Evolutionary conservation across 352 stramenopile species (phyloP).

Genomic region (Globisporangium recalcitrans): DNA sequence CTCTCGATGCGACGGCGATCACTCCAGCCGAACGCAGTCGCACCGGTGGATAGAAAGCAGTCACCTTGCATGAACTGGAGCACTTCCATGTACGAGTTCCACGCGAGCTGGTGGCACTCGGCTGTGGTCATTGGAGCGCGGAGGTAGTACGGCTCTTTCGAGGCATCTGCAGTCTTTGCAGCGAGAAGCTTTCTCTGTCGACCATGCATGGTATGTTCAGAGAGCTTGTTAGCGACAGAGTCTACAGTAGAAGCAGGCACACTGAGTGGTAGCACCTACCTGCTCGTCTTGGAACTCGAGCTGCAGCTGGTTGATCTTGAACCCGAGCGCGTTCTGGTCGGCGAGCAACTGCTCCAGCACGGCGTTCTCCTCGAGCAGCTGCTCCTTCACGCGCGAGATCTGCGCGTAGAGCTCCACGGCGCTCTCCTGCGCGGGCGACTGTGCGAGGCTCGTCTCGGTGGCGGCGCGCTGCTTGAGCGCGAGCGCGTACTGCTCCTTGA

Average conservation of each 20-base stretch:
- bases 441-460: not conserved
- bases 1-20: constrained; percentile 19
- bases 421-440: not conserved
- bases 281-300: constrained; percentile 26
- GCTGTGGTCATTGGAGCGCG: constrained; percentile 24
- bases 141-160: constrained; percentile 13
- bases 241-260: too few species aligned
- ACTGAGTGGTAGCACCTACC: not conserved
- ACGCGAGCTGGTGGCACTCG: constrained; percentile 39
- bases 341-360: constrained; percentile 36
- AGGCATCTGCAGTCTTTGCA: not conserved
- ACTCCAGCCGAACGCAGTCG: constrained; percentile 30
- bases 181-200: constrained; percentile 1
- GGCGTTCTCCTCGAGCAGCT: constrained; percentile 45
- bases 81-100: constrained; percentile 35
- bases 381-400: constrained; percentile 43
- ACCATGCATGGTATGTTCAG: too few species aligned
- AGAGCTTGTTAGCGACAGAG: too few species aligned
- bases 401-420: constrained; percentile 40
- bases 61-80: constrained; percentile 38
- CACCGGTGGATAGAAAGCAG: constrained; percentile 24
- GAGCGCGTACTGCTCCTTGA: constrained; percentile 8
- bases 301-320: constrained; percentile 31
- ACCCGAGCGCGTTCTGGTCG: constrained; percentile 37
- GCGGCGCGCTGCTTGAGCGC: not conserved